Base-by-base conservation (phyloP, 352 stramenopile genomes). In the Phytophthora kernoviae region DNA sequence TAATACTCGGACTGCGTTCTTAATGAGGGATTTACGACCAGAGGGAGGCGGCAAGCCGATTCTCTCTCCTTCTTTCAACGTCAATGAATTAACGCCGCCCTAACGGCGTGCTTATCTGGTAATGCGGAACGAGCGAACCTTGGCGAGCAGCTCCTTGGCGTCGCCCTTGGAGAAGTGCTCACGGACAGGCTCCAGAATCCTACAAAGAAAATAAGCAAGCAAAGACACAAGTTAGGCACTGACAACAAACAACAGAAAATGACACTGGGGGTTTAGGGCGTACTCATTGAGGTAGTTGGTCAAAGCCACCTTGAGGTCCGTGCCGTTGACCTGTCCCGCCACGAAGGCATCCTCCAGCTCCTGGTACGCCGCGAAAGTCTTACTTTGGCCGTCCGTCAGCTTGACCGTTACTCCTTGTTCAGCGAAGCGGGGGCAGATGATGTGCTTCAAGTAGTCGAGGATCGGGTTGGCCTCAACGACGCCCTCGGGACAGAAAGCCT, bases 401-500 rank as follows among this genome's bases (percentile, higher is more conserved):
- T 82, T 81, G 54, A 91, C 68, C 5, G 56, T 55, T 3, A 92
- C 80, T 33, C 81, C 77, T 46, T 73, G 39, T 18, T 58, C 46
- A 10, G 68, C 70, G 50, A 79, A 94, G 62, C 88, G 82, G 17
- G 84, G 86, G 51, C 98, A 98, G 71, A 99, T 97, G 67, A 99
- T 98, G 79, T 99, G 84, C 70, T 98, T 93, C 77, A 98, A 92
- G 84, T 98, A 99, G 72, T 99, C 96, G 17, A 99, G 76, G 68
- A 98, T 98, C 44, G 96, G 96, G 86, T 99, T 99, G 39, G 74
- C 84, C 48, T 96, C 87, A 18, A 96, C 85, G 18, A 94, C 65
- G 17, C 84, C 86, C 18, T 91, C 87, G 0, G 93, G 97, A 55
- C 98, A 99, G 65, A 98, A 99, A 6, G 97, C 96, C 66, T 99